Conservation (phyloP, 345 rosid genomes). For the Conringia planisiliqua region DNA sequence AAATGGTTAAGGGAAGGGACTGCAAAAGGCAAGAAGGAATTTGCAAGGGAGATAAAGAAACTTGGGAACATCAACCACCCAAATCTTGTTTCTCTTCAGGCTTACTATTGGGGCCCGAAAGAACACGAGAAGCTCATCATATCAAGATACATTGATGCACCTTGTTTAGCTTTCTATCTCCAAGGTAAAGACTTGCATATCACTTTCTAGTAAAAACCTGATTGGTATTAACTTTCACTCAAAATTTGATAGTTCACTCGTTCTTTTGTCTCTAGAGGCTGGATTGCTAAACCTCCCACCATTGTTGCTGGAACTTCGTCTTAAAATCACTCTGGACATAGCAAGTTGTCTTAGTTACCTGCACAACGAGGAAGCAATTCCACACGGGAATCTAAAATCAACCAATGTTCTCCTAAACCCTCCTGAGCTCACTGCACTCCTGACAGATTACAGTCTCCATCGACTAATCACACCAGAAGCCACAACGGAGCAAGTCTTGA, state of each 20-base stretch:
- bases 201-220: not conserved
- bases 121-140: slow-evolving; percentile 84
- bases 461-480: slow-evolving; percentile 73
- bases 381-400: slow-evolving; percentile 92
- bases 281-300: slow-evolving; percentile 48
- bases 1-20: slow-evolving; percentile 89
- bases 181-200: slow-evolving; percentile 49
- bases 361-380: slow-evolving; percentile 78
- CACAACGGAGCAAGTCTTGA: slow-evolving; percentile 82
- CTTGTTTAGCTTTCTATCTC: slow-evolving; percentile 65
- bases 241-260: not conserved
- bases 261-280: slow-evolving; percentile 45
- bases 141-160: slow-evolving; percentile 58
- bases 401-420: slow-evolving; percentile 66
- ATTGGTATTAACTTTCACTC: not conserved
- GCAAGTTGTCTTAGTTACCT: slow-evolving; percentile 76
- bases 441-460: slow-evolving; percentile 88
- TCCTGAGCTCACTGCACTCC: slow-evolving; percentile 47
- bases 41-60: slow-evolving; percentile 83
- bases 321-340: slow-evolving; percentile 52
- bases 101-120: slow-evolving; percentile 83
- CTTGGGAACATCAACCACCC: slow-evolving; percentile 85
- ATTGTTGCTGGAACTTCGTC: slow-evolving; percentile 56
- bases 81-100: slow-evolving; percentile 72
- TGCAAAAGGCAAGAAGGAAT: slow-evolving; percentile 76